Evolutionary conservation across 352 stramenopile species (phyloP), one percentile per base, ranked within the genome.

Genomic region (Phytopythium aichiense): DNA sequence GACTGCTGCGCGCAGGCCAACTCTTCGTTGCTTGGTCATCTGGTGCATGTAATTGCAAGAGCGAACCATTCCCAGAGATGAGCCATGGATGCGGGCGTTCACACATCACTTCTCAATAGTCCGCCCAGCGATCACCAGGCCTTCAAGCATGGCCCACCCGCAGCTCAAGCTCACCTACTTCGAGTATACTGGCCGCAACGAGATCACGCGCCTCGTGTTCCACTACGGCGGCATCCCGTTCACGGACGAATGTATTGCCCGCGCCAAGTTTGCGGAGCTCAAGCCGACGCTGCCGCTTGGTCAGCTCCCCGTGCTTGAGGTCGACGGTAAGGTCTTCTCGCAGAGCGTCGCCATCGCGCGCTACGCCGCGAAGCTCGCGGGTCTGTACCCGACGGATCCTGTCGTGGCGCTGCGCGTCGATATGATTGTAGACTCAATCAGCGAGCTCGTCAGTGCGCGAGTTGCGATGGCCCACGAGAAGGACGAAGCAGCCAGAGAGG

Each of bases 151-250:
- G 62, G 45, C 37, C 42, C 63, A 71, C 50, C 55, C 58, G 13
- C 49, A 69, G 28, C 31, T 88, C 57, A 84, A 82, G 65, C 61
- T 92, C 25, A 81, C 67, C 22, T 93, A 91, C 74, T 89, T 91
- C 50, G 61, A 87, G 49, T 22, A 61, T 50, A 55, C 65, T 20
- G 82, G 61, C 20, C 72, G 71, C 40, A 82, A 50, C 4, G 82
- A 91, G 69, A 35, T 81, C 23, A 22, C 74, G 23, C 80, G 84
- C 15, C 60, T 92, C n/a, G 42, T 73, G 43, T 67, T 86, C 64
- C 50, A 62, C 33, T 81, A 72, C 58, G 74, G 67, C 20, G 53
- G 48, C 38, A 28, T 88, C 40, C 16, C 56, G 23, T 86, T 85
- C 56, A 69, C 65, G 43, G 66, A 83, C 46, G 31, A 71, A 49